Conservation (phyloP, 257 asterid genomes). For the Solanum lycopersicoides region DNA sequence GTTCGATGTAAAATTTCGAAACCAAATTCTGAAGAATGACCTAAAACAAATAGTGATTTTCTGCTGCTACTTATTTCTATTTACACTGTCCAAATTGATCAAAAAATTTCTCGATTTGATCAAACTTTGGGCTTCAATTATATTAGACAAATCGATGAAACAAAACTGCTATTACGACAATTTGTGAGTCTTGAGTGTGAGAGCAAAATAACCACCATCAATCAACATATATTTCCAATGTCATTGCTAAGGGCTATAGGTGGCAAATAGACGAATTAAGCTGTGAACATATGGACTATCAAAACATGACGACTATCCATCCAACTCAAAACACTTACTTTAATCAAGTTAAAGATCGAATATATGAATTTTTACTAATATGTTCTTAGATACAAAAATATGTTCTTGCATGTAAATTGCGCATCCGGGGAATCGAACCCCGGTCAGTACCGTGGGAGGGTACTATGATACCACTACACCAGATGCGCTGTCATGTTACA, state of each 20-base stretch:
- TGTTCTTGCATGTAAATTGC: not conserved
- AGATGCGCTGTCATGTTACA: conserved; percentile 57
- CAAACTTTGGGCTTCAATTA: not conserved
- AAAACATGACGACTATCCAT: not conserved
- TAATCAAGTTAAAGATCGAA: not conserved
- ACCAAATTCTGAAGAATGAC: not conserved
- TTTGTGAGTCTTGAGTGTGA: not conserved
- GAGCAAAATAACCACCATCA: not conserved
- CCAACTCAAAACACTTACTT: not conserved
- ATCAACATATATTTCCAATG: not conserved
- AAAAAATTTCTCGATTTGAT: not conserved
- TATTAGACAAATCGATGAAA: not conserved
- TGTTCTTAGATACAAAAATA: too few species aligned
- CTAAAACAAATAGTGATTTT: not conserved
- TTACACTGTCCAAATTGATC: not conserved
- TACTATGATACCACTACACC: conserved; percentile 99
- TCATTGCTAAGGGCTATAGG: not conserved
- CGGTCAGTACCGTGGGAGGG: conserved; percentile 99
- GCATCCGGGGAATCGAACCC: conserved; percentile 27
- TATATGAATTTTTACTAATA: too few species aligned
- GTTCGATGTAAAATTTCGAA: not conserved
- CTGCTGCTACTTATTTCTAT: not conserved
- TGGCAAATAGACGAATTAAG: not conserved
- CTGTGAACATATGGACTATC: not conserved
- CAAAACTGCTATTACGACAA: not conserved